phyloP scores from a whole-genome alignment of 2,329 filamentous ascomycete species.

The Didymella segeticola region DNA sequence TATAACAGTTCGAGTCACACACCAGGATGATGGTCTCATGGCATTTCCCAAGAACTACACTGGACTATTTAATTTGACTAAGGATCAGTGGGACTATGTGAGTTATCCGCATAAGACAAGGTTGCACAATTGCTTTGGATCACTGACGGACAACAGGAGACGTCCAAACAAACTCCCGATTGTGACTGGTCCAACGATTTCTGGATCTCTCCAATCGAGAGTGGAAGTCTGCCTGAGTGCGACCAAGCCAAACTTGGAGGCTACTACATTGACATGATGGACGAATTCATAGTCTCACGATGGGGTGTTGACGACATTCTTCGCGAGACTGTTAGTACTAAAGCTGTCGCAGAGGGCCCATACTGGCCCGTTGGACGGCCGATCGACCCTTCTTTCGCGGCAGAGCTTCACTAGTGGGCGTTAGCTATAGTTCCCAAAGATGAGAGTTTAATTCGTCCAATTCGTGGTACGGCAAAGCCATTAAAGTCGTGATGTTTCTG shows the following conservation, averaged over 20 bases:
- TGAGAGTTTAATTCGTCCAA: no score
- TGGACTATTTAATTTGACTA: conserved; percentile 19
- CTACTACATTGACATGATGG: not conserved
- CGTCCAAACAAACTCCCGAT: not conserved
- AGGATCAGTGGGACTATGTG: conserved; percentile 31
- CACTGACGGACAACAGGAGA: conserved; percentile 3
- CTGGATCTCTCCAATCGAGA: conserved; percentile 1
- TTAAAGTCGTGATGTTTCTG: no score
- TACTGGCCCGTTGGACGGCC: conserved; percentile 7
- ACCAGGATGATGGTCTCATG: conserved; percentile 23
- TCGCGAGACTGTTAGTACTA: not conserved
- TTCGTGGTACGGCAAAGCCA: no score
- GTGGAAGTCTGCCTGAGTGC: not conserved
- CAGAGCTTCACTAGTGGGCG: not conserved
- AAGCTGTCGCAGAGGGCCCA: not conserved
- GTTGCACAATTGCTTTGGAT: not conserved
- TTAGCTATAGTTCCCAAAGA: not conserved
- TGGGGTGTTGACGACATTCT: conserved; percentile 3
- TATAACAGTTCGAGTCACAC: conserved; percentile 23
- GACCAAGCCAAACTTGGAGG: not conserved
- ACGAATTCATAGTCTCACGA: not conserved
- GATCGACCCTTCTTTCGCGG: not conserved
- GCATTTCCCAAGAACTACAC: conserved; percentile 29
- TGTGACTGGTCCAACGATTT: conserved; percentile 8
- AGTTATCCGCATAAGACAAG: not conserved